Evolutionary conservation across 495 filamentous ascomycete genomes (phyloP).

Genomic region (Antarctomyces pellizariae): DNA sequence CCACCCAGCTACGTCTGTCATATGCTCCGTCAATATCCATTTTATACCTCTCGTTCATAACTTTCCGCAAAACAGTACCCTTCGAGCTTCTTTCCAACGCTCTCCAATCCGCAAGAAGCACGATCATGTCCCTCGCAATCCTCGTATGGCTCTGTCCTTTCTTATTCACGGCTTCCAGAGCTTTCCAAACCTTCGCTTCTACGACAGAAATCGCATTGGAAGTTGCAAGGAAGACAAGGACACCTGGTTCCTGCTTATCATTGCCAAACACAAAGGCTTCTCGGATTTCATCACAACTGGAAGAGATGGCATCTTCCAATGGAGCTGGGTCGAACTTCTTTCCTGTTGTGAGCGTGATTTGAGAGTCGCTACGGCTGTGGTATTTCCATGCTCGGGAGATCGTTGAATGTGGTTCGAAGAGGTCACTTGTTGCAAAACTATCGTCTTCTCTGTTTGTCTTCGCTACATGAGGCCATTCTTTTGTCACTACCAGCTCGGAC

Average conservation of each 20-base stretch:
- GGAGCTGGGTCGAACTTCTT: conserved; percentile 46
- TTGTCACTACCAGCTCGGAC: conserved; percentile 33
- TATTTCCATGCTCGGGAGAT: conserved; percentile 33
- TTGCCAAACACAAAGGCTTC: conserved; percentile 27
- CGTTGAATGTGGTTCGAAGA: conserved; percentile 31
- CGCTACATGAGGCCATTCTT: conserved; percentile 38
- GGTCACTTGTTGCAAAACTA: conserved; percentile 31
- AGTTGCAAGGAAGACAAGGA: conserved; percentile 16
- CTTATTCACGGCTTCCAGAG: conserved; percentile 17
- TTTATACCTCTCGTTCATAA: conserved; percentile 18
- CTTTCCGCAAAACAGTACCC: conserved; percentile 23
- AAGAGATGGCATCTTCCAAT: conserved; percentile 24
- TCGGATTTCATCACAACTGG: conserved; percentile 12
- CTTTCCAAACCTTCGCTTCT: conserved; percentile 14
- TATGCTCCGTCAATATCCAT: conserved; percentile 21
- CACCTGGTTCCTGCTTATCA: conserved; percentile 20
- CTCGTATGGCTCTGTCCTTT: conserved; percentile 19
- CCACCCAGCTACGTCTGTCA: neutral
- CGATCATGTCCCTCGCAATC: conserved; percentile 21
- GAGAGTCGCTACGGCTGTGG: conserved; percentile 32
- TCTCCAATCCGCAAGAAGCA: conserved; percentile 13
- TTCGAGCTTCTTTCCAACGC: conserved; percentile 28
- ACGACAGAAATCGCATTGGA: conserved; percentile 3
- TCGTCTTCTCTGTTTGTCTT: conserved; percentile 32
- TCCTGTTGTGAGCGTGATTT: conserved; percentile 36